phyloP scores from a whole-genome alignment of 352 stramenopile species.

The Phytophthora palmivora region DNA sequence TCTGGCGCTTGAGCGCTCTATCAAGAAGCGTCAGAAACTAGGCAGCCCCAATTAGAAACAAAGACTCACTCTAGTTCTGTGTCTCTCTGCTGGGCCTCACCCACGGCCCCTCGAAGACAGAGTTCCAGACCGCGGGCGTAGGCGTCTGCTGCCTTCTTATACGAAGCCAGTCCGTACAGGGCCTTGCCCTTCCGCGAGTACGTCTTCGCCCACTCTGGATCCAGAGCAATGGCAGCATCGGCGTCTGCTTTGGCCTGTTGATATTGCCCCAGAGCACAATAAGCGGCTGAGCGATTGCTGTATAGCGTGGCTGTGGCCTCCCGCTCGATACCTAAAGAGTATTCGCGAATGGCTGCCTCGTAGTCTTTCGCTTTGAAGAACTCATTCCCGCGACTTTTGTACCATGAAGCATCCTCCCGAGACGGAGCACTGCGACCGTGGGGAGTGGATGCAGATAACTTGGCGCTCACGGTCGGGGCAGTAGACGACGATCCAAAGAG shows the following conservation, averaged over 20 bases:
- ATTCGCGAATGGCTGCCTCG: constrained; percentile 60
- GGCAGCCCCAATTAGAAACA: not conserved
- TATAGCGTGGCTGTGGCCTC: constrained; percentile 70
- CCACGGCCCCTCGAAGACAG: constrained; percentile 67
- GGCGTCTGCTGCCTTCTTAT: constrained; percentile 73
- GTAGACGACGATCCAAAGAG: constrained; percentile 45
- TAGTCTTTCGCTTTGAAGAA: constrained; percentile 70
- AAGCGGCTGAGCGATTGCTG: constrained; percentile 83
- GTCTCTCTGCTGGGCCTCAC: constrained; percentile 75
- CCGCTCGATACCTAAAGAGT: constrained; percentile 63
- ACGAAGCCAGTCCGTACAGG: constrained; percentile 69
- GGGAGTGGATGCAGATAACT: constrained; percentile 60
- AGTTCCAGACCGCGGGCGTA: constrained; percentile 80
- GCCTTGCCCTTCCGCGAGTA: constrained; percentile 86
- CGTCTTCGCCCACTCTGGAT: constrained; percentile 75
- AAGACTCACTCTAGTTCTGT: constrained; percentile 68
- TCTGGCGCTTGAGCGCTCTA: constrained; percentile 75
- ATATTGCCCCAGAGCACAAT: constrained; percentile 67
- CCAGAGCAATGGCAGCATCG: constrained; percentile 63
- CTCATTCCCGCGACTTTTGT: constrained; percentile 76
- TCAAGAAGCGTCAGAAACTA: constrained; percentile 1
- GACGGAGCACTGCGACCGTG: constrained; percentile 74
- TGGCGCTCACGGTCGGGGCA: constrained; percentile 35
- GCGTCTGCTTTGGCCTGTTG: constrained; percentile 61
- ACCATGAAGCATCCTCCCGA: constrained; percentile 63